Evolutionary conservation across 768 basidiomycete genomes (phyloP).

Genomic region (Mycena haematopus): DNA sequence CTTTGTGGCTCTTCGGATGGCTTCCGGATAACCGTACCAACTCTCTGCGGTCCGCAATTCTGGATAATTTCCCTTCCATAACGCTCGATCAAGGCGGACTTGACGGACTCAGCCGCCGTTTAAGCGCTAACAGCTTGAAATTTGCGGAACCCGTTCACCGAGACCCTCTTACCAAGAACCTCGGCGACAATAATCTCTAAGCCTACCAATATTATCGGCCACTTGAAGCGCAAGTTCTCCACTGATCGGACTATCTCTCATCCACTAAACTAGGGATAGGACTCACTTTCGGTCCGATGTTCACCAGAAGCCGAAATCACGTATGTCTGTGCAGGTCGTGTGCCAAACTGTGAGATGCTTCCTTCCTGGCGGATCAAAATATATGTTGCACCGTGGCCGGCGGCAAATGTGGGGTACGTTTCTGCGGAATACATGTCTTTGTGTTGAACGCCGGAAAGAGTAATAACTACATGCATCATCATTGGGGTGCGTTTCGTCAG

Average conservation of each 20-base stretch:
- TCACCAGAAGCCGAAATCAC: too few relatives aligned
- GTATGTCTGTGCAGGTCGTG: background rate
- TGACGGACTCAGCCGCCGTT: background rate
- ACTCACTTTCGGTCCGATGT: too few relatives aligned
- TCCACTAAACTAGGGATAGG: too few relatives aligned
- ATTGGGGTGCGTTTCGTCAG: background rate
- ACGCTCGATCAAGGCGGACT: conserved; percentile 7
- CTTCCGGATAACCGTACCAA: too few relatives aligned
- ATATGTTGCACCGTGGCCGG: background rate
- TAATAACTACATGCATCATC: background rate
- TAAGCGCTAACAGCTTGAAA: too few relatives aligned
- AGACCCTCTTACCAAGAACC: background rate
- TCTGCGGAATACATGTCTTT: too few relatives aligned
- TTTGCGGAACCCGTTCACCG: background rate
- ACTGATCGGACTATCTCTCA: background rate
- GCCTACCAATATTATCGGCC: background rate
- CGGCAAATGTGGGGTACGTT: background rate
- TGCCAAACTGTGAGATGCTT: background rate
- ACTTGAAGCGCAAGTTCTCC: background rate
- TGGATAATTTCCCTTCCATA: conserved; percentile 8
- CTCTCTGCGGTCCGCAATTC: too few relatives aligned
- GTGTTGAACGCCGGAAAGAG: too few relatives aligned
- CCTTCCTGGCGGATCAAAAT: background rate
- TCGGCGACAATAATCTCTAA: background rate
- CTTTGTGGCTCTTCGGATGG: background rate